Evolutionary conservation across 257 asterid species (phyloP).

Genomic region (Jaltomata sinuosa): DNA sequence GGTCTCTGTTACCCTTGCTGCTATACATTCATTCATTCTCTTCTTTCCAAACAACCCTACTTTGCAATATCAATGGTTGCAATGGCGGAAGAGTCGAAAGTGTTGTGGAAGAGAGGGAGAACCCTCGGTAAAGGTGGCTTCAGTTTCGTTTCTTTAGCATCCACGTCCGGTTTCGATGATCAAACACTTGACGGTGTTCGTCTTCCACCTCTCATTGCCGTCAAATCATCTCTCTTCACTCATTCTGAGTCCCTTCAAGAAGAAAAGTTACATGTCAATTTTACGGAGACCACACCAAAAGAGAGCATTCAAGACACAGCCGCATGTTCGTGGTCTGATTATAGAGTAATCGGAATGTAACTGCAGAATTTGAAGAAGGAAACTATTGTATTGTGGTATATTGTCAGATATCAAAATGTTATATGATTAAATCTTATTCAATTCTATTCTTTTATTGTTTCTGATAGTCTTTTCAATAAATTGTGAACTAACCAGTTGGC

Average conservation of each 20-base stretch:
- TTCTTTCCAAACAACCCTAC: neutral
- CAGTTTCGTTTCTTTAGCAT: neutral
- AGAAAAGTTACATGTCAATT: too few relatives aligned
- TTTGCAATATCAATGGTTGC: neutral
- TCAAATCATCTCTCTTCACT: neutral
- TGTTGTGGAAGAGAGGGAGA: neutral
- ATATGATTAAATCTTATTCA: neutral
- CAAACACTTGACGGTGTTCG: neutral
- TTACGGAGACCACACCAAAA: too few relatives aligned
- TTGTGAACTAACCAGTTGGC: neutral
- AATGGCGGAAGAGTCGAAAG: neutral
- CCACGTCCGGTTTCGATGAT: neutral
- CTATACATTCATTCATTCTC: too few relatives aligned
- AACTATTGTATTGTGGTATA: too few relatives aligned
- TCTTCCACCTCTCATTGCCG: neutral
- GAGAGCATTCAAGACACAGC: too few relatives aligned
- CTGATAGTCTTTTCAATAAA: neutral
- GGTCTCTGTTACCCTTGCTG: too few relatives aligned
- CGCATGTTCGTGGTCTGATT: too few relatives aligned
- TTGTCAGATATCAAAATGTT: neutral
- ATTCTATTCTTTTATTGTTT: neutral
- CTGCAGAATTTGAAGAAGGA: too few relatives aligned
- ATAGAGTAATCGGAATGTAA: too few relatives aligned
- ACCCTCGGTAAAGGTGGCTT: neutral
- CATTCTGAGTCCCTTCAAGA: neutral